phyloP scores from a whole-genome alignment of 306 rosid species.

The Lathyrus sativus region DNA sequence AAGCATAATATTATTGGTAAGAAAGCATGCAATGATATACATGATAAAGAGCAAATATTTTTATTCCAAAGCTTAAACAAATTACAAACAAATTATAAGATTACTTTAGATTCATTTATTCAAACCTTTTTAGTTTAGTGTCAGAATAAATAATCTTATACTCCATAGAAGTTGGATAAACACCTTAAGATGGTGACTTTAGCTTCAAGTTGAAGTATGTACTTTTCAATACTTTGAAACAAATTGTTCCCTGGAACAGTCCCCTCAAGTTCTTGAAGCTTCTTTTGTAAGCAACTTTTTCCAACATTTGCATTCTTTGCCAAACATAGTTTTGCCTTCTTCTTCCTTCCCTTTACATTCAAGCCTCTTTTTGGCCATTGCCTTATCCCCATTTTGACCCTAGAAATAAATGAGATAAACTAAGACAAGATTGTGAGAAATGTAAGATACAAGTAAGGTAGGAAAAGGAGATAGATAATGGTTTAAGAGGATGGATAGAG shows the following conservation, averaged over 20 bases:
- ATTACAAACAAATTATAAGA: not conserved
- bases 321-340: constrained; percentile 47
- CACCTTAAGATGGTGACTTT: constrained; percentile 59
- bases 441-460: not conserved
- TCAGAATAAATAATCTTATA: constrained; percentile 24
- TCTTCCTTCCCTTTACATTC: constrained; percentile 54
- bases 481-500: constrained; percentile 12
- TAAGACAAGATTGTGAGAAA: not conserved
- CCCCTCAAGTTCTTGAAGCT: constrained; percentile 58
- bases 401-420: not conserved
- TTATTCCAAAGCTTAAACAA: not conserved
- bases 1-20: not conserved
- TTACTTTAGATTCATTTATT: not conserved
- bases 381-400: constrained; percentile 47
- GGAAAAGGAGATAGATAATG: constrained; percentile 7
- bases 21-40: too few relatives aligned
- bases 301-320: constrained; percentile 33
- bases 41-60: not conserved
- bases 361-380: constrained; percentile 43
- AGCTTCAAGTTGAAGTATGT: constrained; percentile 57
- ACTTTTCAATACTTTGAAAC: constrained; percentile 53
- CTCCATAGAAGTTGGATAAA: constrained; percentile 63
- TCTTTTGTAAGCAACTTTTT: constrained; percentile 39
- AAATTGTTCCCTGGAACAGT: constrained; percentile 56
- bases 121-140: not conserved